Base-by-base conservation (phyloP, 2,329 filamentous ascomycete genomes). In the Paraphaeosphaeria sporulosa region DNA sequence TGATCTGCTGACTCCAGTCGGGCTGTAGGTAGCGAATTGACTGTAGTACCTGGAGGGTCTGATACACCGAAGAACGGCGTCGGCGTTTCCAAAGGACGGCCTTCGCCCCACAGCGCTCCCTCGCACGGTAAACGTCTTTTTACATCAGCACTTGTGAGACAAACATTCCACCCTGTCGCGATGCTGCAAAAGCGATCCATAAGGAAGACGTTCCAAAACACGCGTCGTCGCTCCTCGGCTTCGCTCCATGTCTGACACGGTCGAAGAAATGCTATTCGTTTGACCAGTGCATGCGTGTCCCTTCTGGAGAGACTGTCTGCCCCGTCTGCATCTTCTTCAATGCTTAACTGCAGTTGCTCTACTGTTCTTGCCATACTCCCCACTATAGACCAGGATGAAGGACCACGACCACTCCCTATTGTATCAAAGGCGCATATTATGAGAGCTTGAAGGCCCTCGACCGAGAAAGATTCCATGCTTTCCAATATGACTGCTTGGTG, bases 31-130 rank as follows among this genome's bases (percentile, higher is more conserved):
- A 70, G 59, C 2, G 62, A 47, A 13, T 63, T 63, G 36, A 55
- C 59, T 34, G 62, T 30, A 59, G 48, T n/a, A 32, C 63, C 66
- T 10, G 70, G 67, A 47, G 70, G 71, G 34, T 79, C 76, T 2
- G 76, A 70, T 5, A 81, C 73, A 6, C 79, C 80, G 63, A 82
- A 82, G 55, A 76, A 80, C 0, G 79, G 79, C 1, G 80, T 77
- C 0, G 79, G 79, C 1, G 79, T 77, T 1, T 57, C 63, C 0
- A 69, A 63, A 23, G 68, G 66, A 8, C 63, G 67, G 19, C 66
- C 67, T 48, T 60, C 58, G 36, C 74, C 66, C 76, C 75, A 78
- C 1, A 76, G 53, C 0, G 67, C 71, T 1, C 75, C 76, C 63
- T 78, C 75, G 55, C 74, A 76, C 4, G 76, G 76, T 3, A 78